Evolutionary conservation across 2,329 filamentous ascomycete genomes (phyloP).

Genomic region (Aspergillus aculeatinus): DNA sequence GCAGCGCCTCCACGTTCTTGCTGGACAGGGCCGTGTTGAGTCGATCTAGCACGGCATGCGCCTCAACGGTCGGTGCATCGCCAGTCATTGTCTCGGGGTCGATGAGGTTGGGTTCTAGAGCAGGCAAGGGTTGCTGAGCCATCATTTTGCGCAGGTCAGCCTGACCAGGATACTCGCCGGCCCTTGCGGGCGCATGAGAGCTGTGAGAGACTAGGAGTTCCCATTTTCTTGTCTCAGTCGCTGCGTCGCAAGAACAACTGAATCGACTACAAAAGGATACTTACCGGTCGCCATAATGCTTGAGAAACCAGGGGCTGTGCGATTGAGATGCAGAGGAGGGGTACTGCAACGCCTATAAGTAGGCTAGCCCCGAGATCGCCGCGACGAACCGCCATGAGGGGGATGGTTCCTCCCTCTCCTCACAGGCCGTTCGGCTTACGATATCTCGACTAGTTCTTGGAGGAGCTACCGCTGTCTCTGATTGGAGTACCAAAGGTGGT

Average conservation of each 20-base stretch:
- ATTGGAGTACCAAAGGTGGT: not conserved
- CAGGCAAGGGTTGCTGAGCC: constrained; percentile 27
- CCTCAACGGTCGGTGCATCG: constrained; percentile 13
- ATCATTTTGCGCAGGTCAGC: constrained; percentile 27
- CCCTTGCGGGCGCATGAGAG: not conserved
- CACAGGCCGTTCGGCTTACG: not conserved
- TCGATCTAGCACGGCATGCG: constrained; percentile 4
- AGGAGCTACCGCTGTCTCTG: not conserved
- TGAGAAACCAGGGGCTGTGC: not conserved
- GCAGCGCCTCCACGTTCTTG: constrained; percentile 23
- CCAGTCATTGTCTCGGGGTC: constrained; percentile 12
- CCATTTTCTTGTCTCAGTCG: not conserved
- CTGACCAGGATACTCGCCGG: constrained; percentile 14
- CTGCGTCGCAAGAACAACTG: not conserved
- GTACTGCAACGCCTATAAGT: not conserved
- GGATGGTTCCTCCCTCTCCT: not conserved
- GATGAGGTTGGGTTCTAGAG: constrained; percentile 12
- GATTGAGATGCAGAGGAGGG: not conserved
- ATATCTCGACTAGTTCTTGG: not conserved
- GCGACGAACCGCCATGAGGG: not conserved
- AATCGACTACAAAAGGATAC: not conserved
- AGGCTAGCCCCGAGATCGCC: not conserved
- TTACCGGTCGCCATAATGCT: not conserved
- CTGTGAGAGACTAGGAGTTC: not conserved
- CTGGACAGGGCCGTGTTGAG: constrained; percentile 16